phyloP scores from a whole-genome alignment of 78 protist species.

The Planoprotostelium fungivorum region DNA sequence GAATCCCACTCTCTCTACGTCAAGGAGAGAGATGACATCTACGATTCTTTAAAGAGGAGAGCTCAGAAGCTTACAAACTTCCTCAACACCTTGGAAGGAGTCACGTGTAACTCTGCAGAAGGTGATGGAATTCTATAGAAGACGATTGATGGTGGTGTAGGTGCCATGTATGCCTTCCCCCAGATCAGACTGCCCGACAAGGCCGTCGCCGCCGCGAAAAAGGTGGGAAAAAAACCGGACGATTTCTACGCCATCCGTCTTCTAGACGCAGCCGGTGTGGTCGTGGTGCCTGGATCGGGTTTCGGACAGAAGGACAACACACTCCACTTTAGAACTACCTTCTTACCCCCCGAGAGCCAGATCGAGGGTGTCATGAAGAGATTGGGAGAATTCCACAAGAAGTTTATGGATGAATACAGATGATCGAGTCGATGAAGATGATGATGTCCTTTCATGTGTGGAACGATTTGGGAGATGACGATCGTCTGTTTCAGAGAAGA shows the following conservation, averaged over 20 bases:
- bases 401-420: slow-evolving; percentile 75
- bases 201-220: slow-evolving; percentile 84
- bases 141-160: slow-evolving; percentile 51
- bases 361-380: slow-evolving; percentile 74
- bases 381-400: slow-evolving; percentile 67
- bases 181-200: slow-evolving; percentile 79
- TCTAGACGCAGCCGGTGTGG: slow-evolving; percentile 90
- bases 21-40: slow-evolving; percentile 67
- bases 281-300: slow-evolving; percentile 98
- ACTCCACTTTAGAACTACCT: slow-evolving; percentile 96
- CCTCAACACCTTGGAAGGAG: slow-evolving; percentile 79
- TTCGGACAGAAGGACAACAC: slow-evolving; percentile 95
- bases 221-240: slow-evolving; percentile 82
- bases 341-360: slow-evolving; percentile 95
- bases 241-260: slow-evolving; percentile 83
- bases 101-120: slow-evolving; percentile 68
- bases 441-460: not conserved
- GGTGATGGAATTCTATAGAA: slow-evolving; percentile 22
- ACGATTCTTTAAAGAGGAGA: slow-evolving; percentile 64
- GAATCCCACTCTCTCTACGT: slow-evolving; percentile 68
- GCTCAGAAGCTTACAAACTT: slow-evolving; percentile 56
- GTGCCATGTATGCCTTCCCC: slow-evolving; percentile 98
- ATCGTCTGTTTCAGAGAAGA: no score
- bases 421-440: slow-evolving; percentile 6
- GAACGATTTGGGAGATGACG: no score